Percentiles rank a stretch among this genome's conserved stretches.
Evolutionary conservation across 2,329 filamentous ascomycete species (phyloP).

Genomic region (Aspergillus pseudotamarii): DNA sequence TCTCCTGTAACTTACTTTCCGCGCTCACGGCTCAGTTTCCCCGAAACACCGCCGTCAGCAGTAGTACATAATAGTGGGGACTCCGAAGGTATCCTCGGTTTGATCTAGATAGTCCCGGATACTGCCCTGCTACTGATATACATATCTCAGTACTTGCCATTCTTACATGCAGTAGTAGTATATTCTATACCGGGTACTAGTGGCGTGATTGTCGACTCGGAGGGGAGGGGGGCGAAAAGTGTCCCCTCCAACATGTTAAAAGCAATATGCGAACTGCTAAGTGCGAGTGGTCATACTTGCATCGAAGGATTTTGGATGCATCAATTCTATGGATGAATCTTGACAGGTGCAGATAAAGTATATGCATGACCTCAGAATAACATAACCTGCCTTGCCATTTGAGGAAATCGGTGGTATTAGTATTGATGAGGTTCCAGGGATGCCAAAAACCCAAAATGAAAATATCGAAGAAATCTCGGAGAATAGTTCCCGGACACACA

Average conservation of each 20-base stretch:
- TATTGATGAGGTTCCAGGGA: neutral
- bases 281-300: neutral
- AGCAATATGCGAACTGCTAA: neutral
- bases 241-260: neutral
- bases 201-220: neutral
- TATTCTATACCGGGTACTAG: neutral
- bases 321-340: neutral
- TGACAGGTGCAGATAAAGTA: neutral
- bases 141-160: neutral
- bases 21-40: neutral
- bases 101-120: neutral
- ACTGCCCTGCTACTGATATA: neutral
- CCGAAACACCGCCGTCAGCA: neutral
- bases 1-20: neutral
- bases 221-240: neutral
- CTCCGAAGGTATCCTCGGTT: neutral
- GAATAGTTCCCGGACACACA: neutral
- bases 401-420: neutral
- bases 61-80: neutral
- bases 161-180: neutral
- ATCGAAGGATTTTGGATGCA: neutral
- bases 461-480: constrained; percentile 2
- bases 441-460: neutral
- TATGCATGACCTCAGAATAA: neutral
- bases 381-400: neutral